Base-by-base conservation (phyloP, 2,329 filamentous ascomycete species). In the Tricladium varicosporioides region DNA sequence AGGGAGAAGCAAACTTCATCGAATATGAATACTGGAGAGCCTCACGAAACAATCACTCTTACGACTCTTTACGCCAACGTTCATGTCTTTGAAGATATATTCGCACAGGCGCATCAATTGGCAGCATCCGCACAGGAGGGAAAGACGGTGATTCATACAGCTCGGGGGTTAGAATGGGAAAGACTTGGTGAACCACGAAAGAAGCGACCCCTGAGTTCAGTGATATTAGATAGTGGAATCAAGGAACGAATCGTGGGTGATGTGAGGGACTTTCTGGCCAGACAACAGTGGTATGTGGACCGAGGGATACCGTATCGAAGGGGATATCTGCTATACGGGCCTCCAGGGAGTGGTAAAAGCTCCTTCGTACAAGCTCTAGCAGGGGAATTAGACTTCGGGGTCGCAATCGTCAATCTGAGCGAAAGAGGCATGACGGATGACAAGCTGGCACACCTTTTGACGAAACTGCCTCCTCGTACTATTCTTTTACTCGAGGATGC, bases 301-400 rank as follows among this genome's bases (percentile, higher is more conserved):
- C 79, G 88, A 2, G 89, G 89, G 0, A 90, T 94, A 33, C 89
- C 89, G 0, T 85, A 93, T 51, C 79, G 90, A 1, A 76, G 90
- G 43, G 91, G 91, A 0, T 93, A 93, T 66, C 78, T 94, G 0
- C 88, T 94, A 57, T 81, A 91, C 65, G 90, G 90, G 0, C 88
- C 87, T 0, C 88, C 88, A 0, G 88, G 88, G 0, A 90, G 86
- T 0, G 88, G 88, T 13, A 92, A 91, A 77, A 97, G 89, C 59
- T 96, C 91, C 0, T 97, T 99, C 66, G 97, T 99, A 61, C 92
- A 97, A 73, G 92, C 94, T 0, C 76, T 99, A 44, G 94, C 94
- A 96, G 80, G 81, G 10, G 72, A 80, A 36, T 73, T 83, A 44
- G 78, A 79, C 18, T 72, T 83, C 48, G 76, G 78, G 15, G 73